A percentile compares a stretch with the other conserved stretches of the same genome.
Evolutionary conservation across 345 rosid genomes (phyloP).

Genomic region (Boechera retrofracta): DNA sequence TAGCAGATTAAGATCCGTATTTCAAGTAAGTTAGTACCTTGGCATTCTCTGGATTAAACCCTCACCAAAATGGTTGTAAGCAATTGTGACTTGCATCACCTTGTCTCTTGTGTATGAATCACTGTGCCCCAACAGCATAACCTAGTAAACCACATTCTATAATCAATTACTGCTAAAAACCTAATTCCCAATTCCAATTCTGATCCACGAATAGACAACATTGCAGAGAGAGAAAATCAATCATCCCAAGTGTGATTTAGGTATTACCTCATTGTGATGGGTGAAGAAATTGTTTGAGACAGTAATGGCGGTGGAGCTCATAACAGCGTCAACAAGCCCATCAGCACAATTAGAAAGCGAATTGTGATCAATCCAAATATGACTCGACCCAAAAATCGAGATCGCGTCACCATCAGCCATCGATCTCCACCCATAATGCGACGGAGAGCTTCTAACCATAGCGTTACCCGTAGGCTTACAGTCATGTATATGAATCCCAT

Average conservation of each 20-base stretch:
- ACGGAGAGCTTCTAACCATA: slow-evolving; percentile 82
- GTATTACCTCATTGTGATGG: slow-evolving; percentile 74
- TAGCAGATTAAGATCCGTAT: neutral
- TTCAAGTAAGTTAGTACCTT: slow-evolving; percentile 50
- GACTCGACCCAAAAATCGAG: slow-evolving; percentile 76
- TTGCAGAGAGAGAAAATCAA: neutral
- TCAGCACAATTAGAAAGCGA: slow-evolving; percentile 84
- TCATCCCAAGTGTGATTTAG: neutral
- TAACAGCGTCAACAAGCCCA: slow-evolving; percentile 74
- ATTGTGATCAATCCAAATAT: slow-evolving; percentile 91
- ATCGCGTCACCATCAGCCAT: slow-evolving; percentile 83
- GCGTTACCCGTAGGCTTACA: slow-evolving; percentile 79
- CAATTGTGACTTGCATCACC: slow-evolving; percentile 94
- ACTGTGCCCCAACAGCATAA: slow-evolving; percentile 96
- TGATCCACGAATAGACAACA: neutral
- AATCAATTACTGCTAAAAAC: slow-evolving; percentile 11
- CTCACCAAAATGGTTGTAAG: slow-evolving; percentile 98
- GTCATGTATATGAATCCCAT: slow-evolving; percentile 72
- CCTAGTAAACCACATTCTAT: slow-evolving; percentile 48
- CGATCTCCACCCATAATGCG: slow-evolving; percentile 76
- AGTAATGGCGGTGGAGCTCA: slow-evolving; percentile 81
- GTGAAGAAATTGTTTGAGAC: slow-evolving; percentile 83
- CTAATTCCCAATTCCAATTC: slow-evolving; percentile 16
- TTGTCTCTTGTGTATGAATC: slow-evolving; percentile 89
- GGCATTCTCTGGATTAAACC: slow-evolving; percentile 99